A percentile compares a stretch with the other conserved stretches of the same genome.
phyloP scores from a whole-genome alignment of 148 eudicot species.

The Rhododendron ferrugineum region DNA sequence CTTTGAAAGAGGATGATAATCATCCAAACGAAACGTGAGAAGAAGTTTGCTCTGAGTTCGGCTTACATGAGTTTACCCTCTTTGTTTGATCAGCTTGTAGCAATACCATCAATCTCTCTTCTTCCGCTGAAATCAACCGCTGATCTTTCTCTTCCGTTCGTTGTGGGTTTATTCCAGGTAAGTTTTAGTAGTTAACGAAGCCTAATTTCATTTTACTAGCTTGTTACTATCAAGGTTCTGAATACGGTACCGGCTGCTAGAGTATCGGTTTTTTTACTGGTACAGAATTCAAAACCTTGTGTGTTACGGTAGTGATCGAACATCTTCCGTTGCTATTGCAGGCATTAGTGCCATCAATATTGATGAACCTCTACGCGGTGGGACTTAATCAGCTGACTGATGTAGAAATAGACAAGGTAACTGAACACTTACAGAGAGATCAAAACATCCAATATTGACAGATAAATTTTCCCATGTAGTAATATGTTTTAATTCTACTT shows the following conservation, averaged over 20 bases:
- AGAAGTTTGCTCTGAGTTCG: neutral
- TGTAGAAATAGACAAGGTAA: conserved; percentile 41
- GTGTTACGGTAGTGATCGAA: too few relatives aligned
- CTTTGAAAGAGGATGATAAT: too few relatives aligned
- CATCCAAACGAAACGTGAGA: neutral
- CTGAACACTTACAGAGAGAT: neutral
- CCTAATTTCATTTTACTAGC: too few relatives aligned
- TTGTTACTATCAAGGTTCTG: too few relatives aligned
- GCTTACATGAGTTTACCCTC: neutral
- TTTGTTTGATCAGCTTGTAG: conserved; percentile 27
- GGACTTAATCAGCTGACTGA: conserved; percentile 21
- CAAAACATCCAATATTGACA: neutral
- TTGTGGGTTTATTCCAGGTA: conserved; percentile 34
- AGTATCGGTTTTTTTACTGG: too few relatives aligned
- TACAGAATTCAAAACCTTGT: too few relatives aligned
- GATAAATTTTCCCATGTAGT: neutral
- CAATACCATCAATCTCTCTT: conserved; percentile 39
- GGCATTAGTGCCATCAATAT: conserved; percentile 18
- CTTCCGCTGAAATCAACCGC: conserved; percentile 36
- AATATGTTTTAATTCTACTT: neutral
- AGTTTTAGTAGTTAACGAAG: neutral
- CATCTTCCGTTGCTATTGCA: neutral
- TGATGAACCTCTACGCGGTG: conserved; percentile 26
- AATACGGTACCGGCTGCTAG: too few relatives aligned
- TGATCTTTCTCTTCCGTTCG: conserved; percentile 27